These are phyloP conservation scores for Argentina anserina DNA, from an alignment of 306 rosid genomes.

Conservation along the genomic window DNA sequence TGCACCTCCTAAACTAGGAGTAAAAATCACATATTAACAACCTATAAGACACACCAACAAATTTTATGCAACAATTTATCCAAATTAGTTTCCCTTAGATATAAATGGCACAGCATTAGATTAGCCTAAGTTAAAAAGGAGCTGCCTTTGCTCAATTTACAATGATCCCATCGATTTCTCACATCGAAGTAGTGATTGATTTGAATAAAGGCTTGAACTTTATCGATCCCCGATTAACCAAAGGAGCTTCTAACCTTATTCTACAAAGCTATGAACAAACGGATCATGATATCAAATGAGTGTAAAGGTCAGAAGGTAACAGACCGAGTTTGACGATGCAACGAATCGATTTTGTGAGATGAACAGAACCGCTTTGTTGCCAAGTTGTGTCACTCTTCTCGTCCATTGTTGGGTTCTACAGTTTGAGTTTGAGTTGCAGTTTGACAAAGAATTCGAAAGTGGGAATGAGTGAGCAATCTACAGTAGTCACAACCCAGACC, in stretches of 20 bases:
- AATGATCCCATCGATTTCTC: background rate
- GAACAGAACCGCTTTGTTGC: conserved; percentile 16
- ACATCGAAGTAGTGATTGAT: conserved; percentile 1
- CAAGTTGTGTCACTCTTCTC: conserved; percentile 18
- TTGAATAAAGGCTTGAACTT: background rate
- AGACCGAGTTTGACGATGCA: conserved; percentile 86
- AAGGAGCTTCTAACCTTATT: background rate
- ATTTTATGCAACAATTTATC: background rate
- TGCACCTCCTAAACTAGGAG: conserved; percentile 59
- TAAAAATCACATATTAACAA: background rate
- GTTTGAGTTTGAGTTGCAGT: background rate
- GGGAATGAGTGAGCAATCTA: background rate
- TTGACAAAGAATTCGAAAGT: background rate
- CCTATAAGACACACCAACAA: background rate
- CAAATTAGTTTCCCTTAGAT: background rate
- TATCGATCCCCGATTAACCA: conserved; percentile 2
- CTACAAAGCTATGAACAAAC: background rate
- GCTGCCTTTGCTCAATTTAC: background rate
- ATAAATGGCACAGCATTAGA: background rate
- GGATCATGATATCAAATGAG: background rate
- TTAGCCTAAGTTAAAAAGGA: background rate
- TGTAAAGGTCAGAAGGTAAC: background rate
- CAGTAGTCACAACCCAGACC: background rate
- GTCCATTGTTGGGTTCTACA: conserved; percentile 32
- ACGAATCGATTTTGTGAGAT: conserved; percentile 51